Evolutionary conservation across 768 basidiomycete genomes (phyloP), one percentile per base, ranked within the genome.

Genomic region (Leccinellum albellum): DNA sequence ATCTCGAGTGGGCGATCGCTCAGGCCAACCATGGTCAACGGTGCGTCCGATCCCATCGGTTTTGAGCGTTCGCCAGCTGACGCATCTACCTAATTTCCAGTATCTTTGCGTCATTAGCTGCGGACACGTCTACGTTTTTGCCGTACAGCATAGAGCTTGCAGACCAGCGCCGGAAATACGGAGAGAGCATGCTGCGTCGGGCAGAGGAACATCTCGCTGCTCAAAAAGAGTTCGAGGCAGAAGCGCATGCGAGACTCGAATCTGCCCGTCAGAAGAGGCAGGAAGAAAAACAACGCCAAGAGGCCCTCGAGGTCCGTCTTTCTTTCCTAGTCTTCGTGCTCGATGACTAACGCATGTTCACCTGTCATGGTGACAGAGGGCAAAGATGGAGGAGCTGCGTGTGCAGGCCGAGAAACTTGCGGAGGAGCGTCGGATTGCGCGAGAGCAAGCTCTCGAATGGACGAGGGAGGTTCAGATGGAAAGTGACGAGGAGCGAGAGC

Each of bases 61-160:
- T 42, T n/a, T 26, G n/a, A 35, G 5, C 14, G 8, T 14, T 2
- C 29, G 14, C 45, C 32, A n/a, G 9, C 28, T 58, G 24, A 60
- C 49, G 37, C 29, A 42, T 2, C 31, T 6, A 4, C 15, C 3
- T 21, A 26, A 57, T 61, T 4, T 55, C 15, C 60, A 95, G 94
- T 63, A 73, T 95, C 9, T 98, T 98, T 74, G 87, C 82, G 10
- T 85, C 91, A 0, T 78, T 99, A 20, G 91, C 92, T 0, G 80
- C 81, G 6, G 91, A 94, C 64, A 79, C 81, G 54, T 80, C 87
- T 0, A 69, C 81, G 0, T 74, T 80, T 49, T 78, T 95, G 17
- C 92, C 94, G 0, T 98, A 98, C 73, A 90, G 79, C 63, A 79
- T 82, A 10, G 94, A 96, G 49, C 81, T 98, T 47, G 93, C 94